Conservation (phyloP, 352 stramenopile species). For the Phytophthora uliginosa region DNA sequence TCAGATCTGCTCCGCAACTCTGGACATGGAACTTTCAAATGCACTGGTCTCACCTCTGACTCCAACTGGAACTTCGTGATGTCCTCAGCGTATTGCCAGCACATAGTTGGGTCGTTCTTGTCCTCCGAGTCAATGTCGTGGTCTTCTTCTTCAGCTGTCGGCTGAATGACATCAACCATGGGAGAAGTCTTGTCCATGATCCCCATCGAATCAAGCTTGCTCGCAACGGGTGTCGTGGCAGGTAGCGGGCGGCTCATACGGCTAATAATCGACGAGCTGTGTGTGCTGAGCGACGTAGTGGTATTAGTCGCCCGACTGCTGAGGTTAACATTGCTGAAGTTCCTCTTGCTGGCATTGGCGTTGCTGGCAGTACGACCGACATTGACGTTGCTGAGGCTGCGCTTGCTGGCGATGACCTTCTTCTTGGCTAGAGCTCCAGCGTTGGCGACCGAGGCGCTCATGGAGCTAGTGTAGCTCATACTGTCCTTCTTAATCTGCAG, state of each 20-base stretch:
- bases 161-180: slow-evolving; percentile 29
- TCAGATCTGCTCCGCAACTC: neutral
- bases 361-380: slow-evolving; percentile 22
- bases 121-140: slow-evolving; percentile 86
- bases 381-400: slow-evolving; percentile 46
- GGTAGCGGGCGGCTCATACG: slow-evolving; percentile 34
- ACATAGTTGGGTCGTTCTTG: slow-evolving; percentile 65
- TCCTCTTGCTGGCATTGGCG: slow-evolving; percentile 30
- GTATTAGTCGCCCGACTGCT: slow-evolving; percentile 21
- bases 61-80: slow-evolving; percentile 86
- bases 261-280: slow-evolving; percentile 34
- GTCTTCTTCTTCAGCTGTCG: slow-evolving; percentile 30
- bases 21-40: neutral
- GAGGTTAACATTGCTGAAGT: slow-evolving; percentile 36
- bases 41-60: slow-evolving; percentile 48
- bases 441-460: slow-evolving; percentile 36
- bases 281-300: slow-evolving; percentile 12
- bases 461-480: slow-evolving; percentile 55
- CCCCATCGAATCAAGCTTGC: slow-evolving; percentile 42
- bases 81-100: slow-evolving; percentile 88
- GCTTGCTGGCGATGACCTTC: slow-evolving; percentile 57
- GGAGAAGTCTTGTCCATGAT: slow-evolving; percentile 39
- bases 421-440: slow-evolving; percentile 49
- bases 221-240: slow-evolving; percentile 40
- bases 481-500: slow-evolving; percentile 68